Percentiles rank a stretch among this genome's conserved stretches.
These are phyloP conservation scores for Penicillium sp. DNA, from an alignment of 2,329 filamentous ascomycete species.

Conservation along the genomic window DNA sequence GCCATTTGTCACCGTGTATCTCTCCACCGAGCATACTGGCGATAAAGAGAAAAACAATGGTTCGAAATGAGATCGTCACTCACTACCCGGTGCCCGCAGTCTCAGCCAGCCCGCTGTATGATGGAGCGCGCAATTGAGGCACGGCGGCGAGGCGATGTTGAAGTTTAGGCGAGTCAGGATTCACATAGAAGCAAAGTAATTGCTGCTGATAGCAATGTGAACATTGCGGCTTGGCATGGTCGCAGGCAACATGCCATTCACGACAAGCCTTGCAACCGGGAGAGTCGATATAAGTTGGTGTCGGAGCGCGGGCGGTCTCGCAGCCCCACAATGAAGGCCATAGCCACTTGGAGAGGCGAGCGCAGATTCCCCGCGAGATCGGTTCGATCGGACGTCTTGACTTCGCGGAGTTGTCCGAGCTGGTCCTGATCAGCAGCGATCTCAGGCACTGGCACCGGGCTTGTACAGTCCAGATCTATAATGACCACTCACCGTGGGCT, in stretches of 20 bases:
- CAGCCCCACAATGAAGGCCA: constrained; percentile 20
- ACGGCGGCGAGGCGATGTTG: constrained; percentile 9
- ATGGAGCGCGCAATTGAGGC: neutral
- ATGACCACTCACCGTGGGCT: neutral
- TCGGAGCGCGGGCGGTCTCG: constrained; percentile 3
- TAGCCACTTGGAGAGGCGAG: constrained; percentile 22
- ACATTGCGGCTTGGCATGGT: constrained; percentile 30
- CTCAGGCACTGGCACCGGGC: neutral
- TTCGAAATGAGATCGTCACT: neutral
- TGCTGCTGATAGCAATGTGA: constrained; percentile 33
- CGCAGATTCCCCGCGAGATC: constrained; percentile 10
- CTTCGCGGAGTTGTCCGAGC: neutral
- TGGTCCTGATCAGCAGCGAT: neutral
- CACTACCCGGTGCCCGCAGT: neutral
- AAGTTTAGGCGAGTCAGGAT: constrained; percentile 18
- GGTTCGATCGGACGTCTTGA: constrained; percentile 2
- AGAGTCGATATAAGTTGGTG: constrained; percentile 9
- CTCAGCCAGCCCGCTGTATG: neutral
- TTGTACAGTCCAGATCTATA: too few species aligned
- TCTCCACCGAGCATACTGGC: neutral
- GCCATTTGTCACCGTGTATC: neutral
- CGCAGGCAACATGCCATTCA: constrained; percentile 27
- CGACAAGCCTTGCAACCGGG: constrained; percentile 29
- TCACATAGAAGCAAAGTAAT: constrained; percentile 35
- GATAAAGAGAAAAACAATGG: neutral